Evolutionary conservation across 2,329 filamentous ascomycete species (phyloP), one percentile per base, ranked within the genome.

Genomic region (Grosmannia clavigera): DNA sequence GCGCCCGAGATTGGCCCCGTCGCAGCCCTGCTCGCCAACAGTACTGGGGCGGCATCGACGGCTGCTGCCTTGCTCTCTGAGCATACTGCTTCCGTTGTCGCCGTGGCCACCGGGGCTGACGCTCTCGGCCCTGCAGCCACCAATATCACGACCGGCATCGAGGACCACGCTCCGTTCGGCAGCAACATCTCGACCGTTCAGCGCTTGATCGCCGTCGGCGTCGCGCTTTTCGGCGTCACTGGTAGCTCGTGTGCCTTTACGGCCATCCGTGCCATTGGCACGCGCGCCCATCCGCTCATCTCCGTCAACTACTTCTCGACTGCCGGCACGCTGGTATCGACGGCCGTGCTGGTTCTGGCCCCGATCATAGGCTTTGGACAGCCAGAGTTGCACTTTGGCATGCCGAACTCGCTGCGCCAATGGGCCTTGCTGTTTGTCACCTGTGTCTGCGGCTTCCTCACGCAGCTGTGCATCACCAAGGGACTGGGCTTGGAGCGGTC

Each of bases 391-490:
- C 71, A 69, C 27, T 75, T 81, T 65, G 71, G 70, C 1, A 67
- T 76, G 33, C 75, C 76, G 1, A 65, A 70, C 4, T 69, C 74
- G 31, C 14, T 66, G 50, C 73, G 72, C 58, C 76, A 92, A 68
- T 92, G 88, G 86, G 70, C 74, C 0, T 78, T 91, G 48, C 73
- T 96, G 19, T 59, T 85, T 0, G 81, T 85, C 46, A 75, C 95
- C 4, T 89, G 88, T 0, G 68, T 83, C 0, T 86, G 86, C 64
- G 92, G 92, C 0, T 92, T 96, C 68, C 70, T 87, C 27, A 87
- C 92, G 81, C 92, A 96, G 79, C 90, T 90, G 65, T 77, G 95
- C n/a, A 75, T 95, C 22, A 94, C 91, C 1, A 81, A 83, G 0
- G 90, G 90, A 0, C 73, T 96, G 55, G 75, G 86, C 29, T 83